Base-by-base conservation (phyloP, 176 grass and related monocot genomes). In the Oryza coarctata region DNA sequence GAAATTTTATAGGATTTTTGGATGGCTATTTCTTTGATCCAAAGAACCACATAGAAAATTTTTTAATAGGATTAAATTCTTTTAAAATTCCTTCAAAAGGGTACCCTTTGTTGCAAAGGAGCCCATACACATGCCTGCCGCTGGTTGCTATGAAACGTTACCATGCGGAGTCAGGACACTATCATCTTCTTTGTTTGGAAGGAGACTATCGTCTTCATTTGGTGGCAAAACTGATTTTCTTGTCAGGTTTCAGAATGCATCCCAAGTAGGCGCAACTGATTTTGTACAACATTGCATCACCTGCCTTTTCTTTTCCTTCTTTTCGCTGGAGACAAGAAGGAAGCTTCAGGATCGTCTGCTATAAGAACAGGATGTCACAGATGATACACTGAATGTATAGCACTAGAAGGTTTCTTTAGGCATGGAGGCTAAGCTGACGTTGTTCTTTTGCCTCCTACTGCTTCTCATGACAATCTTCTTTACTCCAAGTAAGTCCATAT, bases 401-500 rank as follows among this genome's bases (percentile, higher is more conserved):
- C 7, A 22, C 20, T 55, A 22, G 50, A 55, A 55, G 50, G 17
- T 55, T n/a, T 55, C 50, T 52, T 22, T 55, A 71, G 35, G 15
- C 12, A 81, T 71, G 79, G 67, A 12, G 25, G 34, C 34, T 28
- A 81, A 61, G 49, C 33, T 41, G 49, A 3, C 9, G 12, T 20
- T 25, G 26, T 25, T 0, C 26, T 5, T 81, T 6, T 71, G 79
- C 68, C 3, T 82, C 49, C 52, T 45, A 49, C 45, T 81, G 12
- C 67, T 82, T 15, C 1, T 82, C 49, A 72, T 82, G 35, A 17
- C 68, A 62, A 6, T 41, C 26, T 11, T 70, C 79, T 35, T 82
- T 11, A 20, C 6, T 32, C 35, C 50, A 31, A 31, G 79, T 63
- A 82, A 72, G 68, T n/a, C 23, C 35, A 61, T 82, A 7, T 60